Evolutionary conservation across 2,329 filamentous ascomycete genomes (phyloP).

Genomic region (Exophiala xenobiotica): DNA sequence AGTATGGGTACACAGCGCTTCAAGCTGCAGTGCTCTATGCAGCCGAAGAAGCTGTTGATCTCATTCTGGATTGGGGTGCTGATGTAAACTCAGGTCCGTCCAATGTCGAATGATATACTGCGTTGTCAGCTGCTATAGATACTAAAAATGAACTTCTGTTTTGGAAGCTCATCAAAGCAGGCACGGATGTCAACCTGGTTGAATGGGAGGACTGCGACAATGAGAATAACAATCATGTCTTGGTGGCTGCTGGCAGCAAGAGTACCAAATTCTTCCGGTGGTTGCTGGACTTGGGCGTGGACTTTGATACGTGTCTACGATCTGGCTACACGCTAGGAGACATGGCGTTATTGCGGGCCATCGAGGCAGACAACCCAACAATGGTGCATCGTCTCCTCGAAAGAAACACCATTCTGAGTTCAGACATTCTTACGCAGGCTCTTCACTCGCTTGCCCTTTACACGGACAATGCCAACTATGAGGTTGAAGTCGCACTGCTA

Average conservation of each 20-base stretch:
- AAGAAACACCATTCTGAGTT: not conserved
- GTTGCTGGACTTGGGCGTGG: not conserved
- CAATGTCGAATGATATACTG: too few relatives aligned
- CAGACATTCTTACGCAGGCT: not conserved
- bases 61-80: conserved; percentile 2
- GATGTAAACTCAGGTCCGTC: conserved; percentile 1
- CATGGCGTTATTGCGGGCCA: not conserved
- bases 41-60: conserved; percentile 18
- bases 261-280: not conserved
- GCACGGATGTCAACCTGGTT: conserved; percentile 37
- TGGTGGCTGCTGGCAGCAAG: not conserved
- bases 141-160: not conserved
- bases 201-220: not conserved
- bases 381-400: not conserved
- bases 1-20: conserved; percentile 13
- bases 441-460: not conserved
- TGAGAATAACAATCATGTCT: not conserved
- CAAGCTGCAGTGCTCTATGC: conserved; percentile 17
- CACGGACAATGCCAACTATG: not conserved
- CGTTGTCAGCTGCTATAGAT: not conserved
- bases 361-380: not conserved
- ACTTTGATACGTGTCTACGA: not conserved
- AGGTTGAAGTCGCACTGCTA: not conserved
- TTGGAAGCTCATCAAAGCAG: conserved; percentile 32
- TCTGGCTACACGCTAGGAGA: not conserved